These are phyloP conservation scores for Camptophora hylomeconis DNA, from an alignment of 2,329 filamentous ascomycete genomes.

Conservation along the genomic window DNA sequence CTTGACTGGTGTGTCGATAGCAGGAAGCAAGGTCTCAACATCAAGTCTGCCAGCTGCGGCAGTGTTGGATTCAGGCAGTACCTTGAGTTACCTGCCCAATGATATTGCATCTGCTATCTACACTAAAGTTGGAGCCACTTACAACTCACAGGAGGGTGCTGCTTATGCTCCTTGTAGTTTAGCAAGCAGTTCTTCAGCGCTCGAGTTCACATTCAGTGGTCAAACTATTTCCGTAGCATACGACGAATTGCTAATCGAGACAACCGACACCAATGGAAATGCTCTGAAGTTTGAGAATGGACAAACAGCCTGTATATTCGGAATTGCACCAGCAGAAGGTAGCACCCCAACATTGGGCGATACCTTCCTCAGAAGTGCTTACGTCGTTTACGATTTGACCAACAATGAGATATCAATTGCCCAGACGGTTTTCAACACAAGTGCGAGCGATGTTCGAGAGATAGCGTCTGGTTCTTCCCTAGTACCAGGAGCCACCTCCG, in stretches of 20 bases:
- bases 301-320: constrained; percentile 29
- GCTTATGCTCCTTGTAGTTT: constrained; percentile 43
- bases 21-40: constrained; percentile 14
- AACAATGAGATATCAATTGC: constrained; percentile 50
- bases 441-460: constrained; percentile 36
- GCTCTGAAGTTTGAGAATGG: constrained; percentile 23
- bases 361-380: constrained; percentile 49
- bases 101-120: constrained; percentile 38
- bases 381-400: constrained; percentile 48
- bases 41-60: constrained; percentile 39
- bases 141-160: constrained; percentile 37
- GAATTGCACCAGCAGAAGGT: constrained; percentile 37
- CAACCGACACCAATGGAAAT: constrained; percentile 25
- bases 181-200: constrained; percentile 33
- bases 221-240: constrained; percentile 42
- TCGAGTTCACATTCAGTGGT: constrained; percentile 46
- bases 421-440: constrained; percentile 48
- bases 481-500: constrained; percentile 38
- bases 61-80: constrained; percentile 58
- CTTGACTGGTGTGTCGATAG: constrained; percentile 42
- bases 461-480: constrained; percentile 36
- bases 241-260: constrained; percentile 43
- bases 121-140: constrained; percentile 45
- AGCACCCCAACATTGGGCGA: constrained; percentile 43
- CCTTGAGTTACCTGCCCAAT: constrained; percentile 54